These are phyloP conservation scores for Coemansia sp. DNA, from an alignment of 192 early-diverging fungal genomes.

Conservation along the genomic window DNA sequence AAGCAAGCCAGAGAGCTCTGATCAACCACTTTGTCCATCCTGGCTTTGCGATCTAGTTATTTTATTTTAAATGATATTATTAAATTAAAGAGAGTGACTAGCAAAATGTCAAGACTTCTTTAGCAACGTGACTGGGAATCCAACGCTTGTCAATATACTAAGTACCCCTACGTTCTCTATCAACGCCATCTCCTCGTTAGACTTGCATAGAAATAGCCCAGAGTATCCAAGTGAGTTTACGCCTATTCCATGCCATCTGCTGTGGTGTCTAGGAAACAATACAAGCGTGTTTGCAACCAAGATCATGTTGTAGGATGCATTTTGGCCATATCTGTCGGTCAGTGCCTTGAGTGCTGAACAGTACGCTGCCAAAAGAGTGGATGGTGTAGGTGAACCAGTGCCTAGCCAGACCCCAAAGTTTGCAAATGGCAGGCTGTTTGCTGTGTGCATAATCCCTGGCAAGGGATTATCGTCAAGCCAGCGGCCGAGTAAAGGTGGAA, in stretches of 20 bases:
- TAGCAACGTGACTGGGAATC: constrained; percentile 13
- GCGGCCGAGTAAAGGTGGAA: constrained; percentile 21
- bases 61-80: background rate
- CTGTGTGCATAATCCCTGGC: constrained; percentile 13
- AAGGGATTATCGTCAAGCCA: constrained; percentile 24
- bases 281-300: constrained; percentile 58
- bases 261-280: constrained; percentile 56
- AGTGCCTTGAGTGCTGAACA: constrained; percentile 18
- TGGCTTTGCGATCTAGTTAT: constrained; percentile 19
- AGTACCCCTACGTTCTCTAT: constrained; percentile 49
- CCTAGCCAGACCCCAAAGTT: constrained; percentile 38
- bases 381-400: background rate
- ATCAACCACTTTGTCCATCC: constrained; percentile 40
- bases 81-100: background rate
- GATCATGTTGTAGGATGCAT: constrained; percentile 61
- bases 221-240: constrained; percentile 71
- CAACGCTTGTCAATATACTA: constrained; percentile 44
- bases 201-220: constrained; percentile 61
- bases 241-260: constrained; percentile 46
- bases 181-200: constrained; percentile 46
- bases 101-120: too few relatives aligned
- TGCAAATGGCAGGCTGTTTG: constrained; percentile 36
- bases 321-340: constrained; percentile 9
- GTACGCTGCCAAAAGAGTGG: constrained; percentile 15
- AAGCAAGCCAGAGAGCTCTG: constrained; percentile 41